A percentile compares a stretch with the other conserved stretches of the same genome.
Evolutionary conservation across 2,329 filamentous ascomycete species (phyloP).

Genomic region (Monilinia fructigena): DNA sequence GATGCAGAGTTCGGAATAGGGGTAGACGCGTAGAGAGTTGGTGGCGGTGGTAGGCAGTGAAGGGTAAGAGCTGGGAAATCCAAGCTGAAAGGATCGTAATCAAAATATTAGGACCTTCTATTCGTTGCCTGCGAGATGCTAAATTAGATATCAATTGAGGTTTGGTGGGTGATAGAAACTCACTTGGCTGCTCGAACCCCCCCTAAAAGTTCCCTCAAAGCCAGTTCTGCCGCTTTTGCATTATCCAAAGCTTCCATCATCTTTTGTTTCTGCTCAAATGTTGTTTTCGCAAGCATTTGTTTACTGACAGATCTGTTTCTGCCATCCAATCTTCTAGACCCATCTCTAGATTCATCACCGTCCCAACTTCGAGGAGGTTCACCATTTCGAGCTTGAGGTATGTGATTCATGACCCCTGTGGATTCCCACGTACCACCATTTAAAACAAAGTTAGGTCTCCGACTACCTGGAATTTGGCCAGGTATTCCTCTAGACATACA

Average conservation of each 20-base stretch:
- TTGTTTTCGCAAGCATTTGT: conserved; percentile 50
- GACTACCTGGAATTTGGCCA: conserved; percentile 36
- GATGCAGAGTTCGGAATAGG: conserved; percentile 76
- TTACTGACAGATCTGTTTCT: conserved; percentile 47
- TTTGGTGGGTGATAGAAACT: conserved; percentile 37
- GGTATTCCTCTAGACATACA: conserved; percentile 2
- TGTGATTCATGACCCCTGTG: conserved; percentile 76
- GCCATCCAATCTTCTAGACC: conserved; percentile 37
- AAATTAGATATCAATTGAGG: conserved; percentile 2
- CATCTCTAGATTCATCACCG: conserved; percentile 40
- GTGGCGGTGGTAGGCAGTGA: conserved; percentile 75
- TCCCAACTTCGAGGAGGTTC: conserved; percentile 44
- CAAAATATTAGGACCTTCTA: conserved; percentile 59
- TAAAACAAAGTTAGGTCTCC: conserved; percentile 34
- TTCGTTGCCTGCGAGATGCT: conserved; percentile 48
- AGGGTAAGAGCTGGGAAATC: conserved; percentile 85
- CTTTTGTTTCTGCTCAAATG: conserved; percentile 63
- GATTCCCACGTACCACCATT: conserved; percentile 66
- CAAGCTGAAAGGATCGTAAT: conserved; percentile 81
- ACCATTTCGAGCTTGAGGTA: conserved; percentile 53
- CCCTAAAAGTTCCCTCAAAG: conserved; percentile 76
- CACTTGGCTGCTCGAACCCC: conserved; percentile 83
- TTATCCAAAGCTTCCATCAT: conserved; percentile 71
- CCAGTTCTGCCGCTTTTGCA: conserved; percentile 80
- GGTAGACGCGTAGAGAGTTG: conserved; percentile 73